Evolutionary conservation across 2,329 filamentous ascomycete genomes (phyloP).

Genomic region (Pyrenochaeta sp.): DNA sequence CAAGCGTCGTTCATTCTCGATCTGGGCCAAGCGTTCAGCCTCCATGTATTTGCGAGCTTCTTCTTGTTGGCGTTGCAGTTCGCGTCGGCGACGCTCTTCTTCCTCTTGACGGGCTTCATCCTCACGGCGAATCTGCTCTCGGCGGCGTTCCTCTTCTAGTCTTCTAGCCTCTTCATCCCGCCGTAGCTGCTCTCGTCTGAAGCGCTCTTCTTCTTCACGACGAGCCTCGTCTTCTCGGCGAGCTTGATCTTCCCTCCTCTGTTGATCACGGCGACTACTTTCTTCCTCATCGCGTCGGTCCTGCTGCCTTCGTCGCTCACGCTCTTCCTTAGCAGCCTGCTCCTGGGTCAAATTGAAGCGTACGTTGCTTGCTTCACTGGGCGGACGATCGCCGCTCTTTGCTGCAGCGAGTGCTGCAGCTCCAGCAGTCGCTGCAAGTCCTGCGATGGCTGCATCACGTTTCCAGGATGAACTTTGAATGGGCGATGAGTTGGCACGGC

Average conservation of each 20-base stretch:
- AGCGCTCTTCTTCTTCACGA: conserved; percentile 22
- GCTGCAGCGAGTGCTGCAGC: conserved; percentile 50
- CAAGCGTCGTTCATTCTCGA: conserved; percentile 37
- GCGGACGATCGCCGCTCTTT: conserved; percentile 30
- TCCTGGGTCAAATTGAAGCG: conserved; percentile 67
- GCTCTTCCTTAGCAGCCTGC: conserved; percentile 60
- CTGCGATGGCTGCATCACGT: conserved; percentile 55
- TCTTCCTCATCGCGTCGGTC: conserved; percentile 37
- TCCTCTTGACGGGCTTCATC: conserved; percentile 29
- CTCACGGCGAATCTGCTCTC: conserved; percentile 31
- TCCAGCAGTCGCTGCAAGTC: conserved; percentile 54
- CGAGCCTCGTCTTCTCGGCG: conserved; percentile 32
- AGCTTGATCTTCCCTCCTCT: conserved; percentile 31
- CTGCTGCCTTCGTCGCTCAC: conserved; percentile 46
- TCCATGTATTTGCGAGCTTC: conserved; percentile 39
- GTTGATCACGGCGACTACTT: conserved; percentile 26
- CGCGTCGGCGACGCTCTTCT: conserved; percentile 26
- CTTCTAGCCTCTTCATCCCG: conserved; percentile 17
- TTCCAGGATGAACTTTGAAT: conserved; percentile 50
- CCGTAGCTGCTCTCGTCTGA: conserved; percentile 16
- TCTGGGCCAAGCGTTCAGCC: conserved; percentile 35
- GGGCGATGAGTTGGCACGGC: conserved; percentile 59
- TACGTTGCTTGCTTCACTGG: conserved; percentile 56
- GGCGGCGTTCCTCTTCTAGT: conserved; percentile 29
- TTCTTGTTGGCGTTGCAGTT: conserved; percentile 39